A percentile compares a stretch with the other conserved stretches of the same genome.
phyloP scores from a whole-genome alignment of 331 rosid species.

The Rhamnella rubrinervis region DNA sequence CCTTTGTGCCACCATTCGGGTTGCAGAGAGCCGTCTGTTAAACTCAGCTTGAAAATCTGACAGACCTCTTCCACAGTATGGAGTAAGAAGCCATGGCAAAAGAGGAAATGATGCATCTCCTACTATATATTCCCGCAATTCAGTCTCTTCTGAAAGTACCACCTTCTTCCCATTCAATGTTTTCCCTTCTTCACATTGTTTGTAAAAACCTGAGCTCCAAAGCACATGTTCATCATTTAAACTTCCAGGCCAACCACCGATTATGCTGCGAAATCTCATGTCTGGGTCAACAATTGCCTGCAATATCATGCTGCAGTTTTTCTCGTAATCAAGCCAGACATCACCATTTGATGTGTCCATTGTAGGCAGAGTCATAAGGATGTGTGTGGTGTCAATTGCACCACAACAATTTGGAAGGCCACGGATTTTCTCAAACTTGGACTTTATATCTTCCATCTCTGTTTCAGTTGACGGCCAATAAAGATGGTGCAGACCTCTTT shows the following conservation, averaged over 20 bases:
- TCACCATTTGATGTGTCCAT: conserved; percentile 36
- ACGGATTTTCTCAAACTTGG: conserved; percentile 58
- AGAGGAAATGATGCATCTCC: conserved; percentile 86
- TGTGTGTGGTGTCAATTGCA: conserved; percentile 74
- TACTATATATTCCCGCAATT: conserved; percentile 57
- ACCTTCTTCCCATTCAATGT: conserved; percentile 49
- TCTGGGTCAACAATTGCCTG: conserved; percentile 84
- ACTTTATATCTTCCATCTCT: conserved; percentile 63
- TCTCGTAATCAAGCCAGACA: conserved; percentile 72
- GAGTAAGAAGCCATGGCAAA: conserved; percentile 86
- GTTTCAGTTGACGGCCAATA: conserved; percentile 67
- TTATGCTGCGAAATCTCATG: conserved; percentile 69
- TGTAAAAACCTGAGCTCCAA: conserved; percentile 58
- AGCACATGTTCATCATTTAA: conserved; percentile 59
- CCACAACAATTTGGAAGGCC: conserved; percentile 91
- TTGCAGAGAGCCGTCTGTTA: conserved; percentile 57
- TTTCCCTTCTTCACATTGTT: conserved; percentile 56
- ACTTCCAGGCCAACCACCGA: conserved; percentile 94
- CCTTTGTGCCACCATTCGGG: conserved; percentile 67
- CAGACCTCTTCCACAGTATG: conserved; percentile 54
- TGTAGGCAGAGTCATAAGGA: conserved; percentile 80
- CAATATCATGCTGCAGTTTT: conserved; percentile 87
- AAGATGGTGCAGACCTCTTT: conserved; percentile 74
- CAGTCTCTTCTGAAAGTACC: conserved; percentile 44
- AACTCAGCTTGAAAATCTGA: conserved; percentile 49